Evolutionary conservation across 257 asterid species (phyloP).

Genomic region (Nicotiana benthamiana): DNA sequence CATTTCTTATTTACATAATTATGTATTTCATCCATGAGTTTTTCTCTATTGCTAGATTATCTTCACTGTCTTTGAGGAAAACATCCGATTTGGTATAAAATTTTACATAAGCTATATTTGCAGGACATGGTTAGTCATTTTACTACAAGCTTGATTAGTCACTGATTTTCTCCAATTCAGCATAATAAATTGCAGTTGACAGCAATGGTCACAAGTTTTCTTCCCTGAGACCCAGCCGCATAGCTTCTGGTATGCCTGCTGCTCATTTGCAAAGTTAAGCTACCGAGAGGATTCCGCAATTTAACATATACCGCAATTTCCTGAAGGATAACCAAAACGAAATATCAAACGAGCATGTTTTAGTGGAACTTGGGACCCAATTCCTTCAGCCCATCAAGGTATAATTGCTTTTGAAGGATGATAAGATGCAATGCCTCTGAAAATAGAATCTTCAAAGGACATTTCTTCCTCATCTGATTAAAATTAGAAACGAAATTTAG

Average conservation of each 20-base stretch:
- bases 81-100: not conserved
- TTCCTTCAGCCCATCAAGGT: no score
- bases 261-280: not conserved
- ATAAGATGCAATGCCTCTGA: not conserved
- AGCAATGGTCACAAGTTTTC: no score
- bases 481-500: not conserved
- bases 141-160: not conserved
- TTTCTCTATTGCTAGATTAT: not conserved
- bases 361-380: no score
- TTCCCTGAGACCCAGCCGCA: not conserved
- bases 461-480: not conserved
- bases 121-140: not conserved
- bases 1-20: not conserved
- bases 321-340: not conserved
- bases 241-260: not conserved
- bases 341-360: no score
- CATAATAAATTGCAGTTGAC: not conserved
- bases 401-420: not conserved
- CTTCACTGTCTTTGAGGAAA: not conserved
- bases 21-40: slow-evolving; percentile 4
- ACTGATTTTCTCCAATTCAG: not conserved
- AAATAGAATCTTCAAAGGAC: not conserved
- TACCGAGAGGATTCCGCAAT: no score
- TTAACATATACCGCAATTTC: not conserved
- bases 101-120: not conserved